Percentiles rank a stretch among this genome's conserved stretches.
Evolutionary conservation across 768 basidiomycete genomes (phyloP).

Genomic region (Hebeloma cylindrosporum): DNA sequence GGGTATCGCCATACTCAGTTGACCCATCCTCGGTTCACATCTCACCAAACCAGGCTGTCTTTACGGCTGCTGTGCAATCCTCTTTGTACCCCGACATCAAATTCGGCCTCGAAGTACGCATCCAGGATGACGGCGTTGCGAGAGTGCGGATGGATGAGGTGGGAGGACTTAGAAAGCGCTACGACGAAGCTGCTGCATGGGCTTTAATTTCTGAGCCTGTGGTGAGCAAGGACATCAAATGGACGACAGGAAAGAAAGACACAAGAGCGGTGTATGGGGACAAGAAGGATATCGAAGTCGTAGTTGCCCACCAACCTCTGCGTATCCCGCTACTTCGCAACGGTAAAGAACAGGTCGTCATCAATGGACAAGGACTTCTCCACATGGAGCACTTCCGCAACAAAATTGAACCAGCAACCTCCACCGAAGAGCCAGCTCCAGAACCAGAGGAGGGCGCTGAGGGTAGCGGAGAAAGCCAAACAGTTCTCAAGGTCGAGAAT

Average conservation of each 20-base stretch:
- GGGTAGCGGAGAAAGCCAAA: slow-evolving; percentile 41
- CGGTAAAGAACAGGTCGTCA: slow-evolving; percentile 80
- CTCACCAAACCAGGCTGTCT: slow-evolving; percentile 52
- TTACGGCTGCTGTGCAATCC: slow-evolving; percentile 77
- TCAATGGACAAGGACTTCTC: slow-evolving; percentile 87
- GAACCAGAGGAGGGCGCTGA: slow-evolving; percentile 45
- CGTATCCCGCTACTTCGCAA: slow-evolving; percentile 68
- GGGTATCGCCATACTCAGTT: slow-evolving; percentile 88
- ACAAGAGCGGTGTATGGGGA: slow-evolving; percentile 65
- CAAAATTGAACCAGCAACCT: slow-evolving; percentile 47
- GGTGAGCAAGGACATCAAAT: slow-evolving; percentile 57
- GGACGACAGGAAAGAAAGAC: slow-evolving; percentile 66
- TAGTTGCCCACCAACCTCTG: slow-evolving; percentile 75
- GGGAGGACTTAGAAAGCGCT: slow-evolving; percentile 73
- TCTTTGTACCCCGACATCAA: slow-evolving; percentile 81
- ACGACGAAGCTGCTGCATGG: slow-evolving; percentile 92
- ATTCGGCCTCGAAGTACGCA: slow-evolving; percentile 78
- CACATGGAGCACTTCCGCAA: slow-evolving; percentile 98
- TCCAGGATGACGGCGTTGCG: slow-evolving; percentile 86
- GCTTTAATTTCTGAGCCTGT: slow-evolving; percentile 74
- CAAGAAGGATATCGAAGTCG: slow-evolving; percentile 62
- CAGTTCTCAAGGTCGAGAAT: slow-evolving; percentile 51
- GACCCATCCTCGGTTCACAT: slow-evolving; percentile 55
- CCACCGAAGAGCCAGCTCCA: slow-evolving; percentile 41
- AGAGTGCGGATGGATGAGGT: slow-evolving; percentile 94